Percentiles rank a stretch among this genome's conserved stretches.
Conservation (phyloP, 108 stramenopile species). For the Cyclotella choctawhatcheeana region DNA sequence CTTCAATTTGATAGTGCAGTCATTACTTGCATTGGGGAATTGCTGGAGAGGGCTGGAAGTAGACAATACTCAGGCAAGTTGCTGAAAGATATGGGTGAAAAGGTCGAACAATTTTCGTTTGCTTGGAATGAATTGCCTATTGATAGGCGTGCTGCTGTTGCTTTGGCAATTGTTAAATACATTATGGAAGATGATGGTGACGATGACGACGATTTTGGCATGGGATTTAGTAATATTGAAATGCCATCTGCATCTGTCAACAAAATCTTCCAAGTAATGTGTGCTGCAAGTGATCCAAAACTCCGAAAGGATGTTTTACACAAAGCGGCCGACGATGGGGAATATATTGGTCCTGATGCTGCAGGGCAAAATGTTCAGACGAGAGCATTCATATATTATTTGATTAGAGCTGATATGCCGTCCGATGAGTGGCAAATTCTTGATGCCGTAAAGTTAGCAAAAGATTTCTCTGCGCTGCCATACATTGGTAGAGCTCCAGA, state of each 20-base stretch:
- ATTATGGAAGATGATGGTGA: background rate
- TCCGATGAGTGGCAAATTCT: conserved; percentile 9
- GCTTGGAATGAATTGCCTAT: background rate
- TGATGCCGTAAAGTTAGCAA: conserved; percentile 4
- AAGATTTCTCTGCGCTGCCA: background rate
- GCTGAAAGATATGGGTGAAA: conserved; percentile 1
- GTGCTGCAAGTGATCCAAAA: too few relatives aligned
- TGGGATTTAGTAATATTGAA: background rate
- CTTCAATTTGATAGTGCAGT: background rate
- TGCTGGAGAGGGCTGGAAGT: conserved; percentile 16
- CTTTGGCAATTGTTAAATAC: conserved; percentile 1
- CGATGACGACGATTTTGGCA: background rate
- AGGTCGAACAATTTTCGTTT: background rate
- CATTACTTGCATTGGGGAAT: conserved; percentile 4
- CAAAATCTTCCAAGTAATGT: background rate
- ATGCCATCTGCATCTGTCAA: background rate
- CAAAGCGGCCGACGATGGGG: conserved; percentile 12
- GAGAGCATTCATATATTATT: conserved; percentile 12
- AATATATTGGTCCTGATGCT: conserved; percentile 5
- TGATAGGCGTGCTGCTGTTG: background rate
- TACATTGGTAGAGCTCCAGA: background rate
- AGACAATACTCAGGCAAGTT: conserved; percentile 11
- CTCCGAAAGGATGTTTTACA: conserved; percentile 1
- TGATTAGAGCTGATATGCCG: background rate
- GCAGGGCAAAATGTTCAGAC: conserved; percentile 1